Conservation (phyloP, 176 grass and related monocot species). For the Panicum miliaceum region DNA sequence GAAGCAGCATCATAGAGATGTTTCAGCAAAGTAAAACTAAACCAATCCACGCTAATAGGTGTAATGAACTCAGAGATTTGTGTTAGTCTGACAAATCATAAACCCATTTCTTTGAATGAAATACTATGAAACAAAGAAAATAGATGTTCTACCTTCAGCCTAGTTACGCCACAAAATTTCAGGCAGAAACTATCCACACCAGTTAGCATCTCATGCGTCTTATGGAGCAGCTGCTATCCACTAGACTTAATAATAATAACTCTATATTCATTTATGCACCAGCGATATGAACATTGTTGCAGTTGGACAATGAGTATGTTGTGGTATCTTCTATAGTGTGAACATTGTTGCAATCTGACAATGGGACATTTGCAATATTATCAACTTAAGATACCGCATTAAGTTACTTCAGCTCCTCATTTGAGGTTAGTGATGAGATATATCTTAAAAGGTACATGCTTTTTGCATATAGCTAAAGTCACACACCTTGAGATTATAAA, state of each 20-base stretch:
- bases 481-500: slow-evolving; percentile 78
- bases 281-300: background rate
- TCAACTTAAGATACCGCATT: slow-evolving; percentile 4
- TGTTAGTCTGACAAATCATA: slow-evolving; percentile 20
- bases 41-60: background rate
- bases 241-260: background rate
- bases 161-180: slow-evolving; percentile 14
- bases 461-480: slow-evolving; percentile 41
- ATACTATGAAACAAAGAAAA: background rate
- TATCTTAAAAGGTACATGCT: slow-evolving; percentile 17
- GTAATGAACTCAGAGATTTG: background rate
- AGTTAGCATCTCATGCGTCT: background rate
- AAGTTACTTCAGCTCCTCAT: slow-evolving; percentile 4
- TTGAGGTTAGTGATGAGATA: background rate
- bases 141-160: background rate
- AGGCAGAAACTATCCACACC: background rate
- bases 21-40: slow-evolving; percentile 15
- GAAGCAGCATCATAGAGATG: background rate
- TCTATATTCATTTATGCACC: background rate
- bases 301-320: slow-evolving; percentile 27
- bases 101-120: background rate
- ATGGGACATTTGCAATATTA: background rate
- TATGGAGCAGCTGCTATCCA: background rate
- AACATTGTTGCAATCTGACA: background rate
- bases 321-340: slow-evolving; percentile 15